phyloP scores from a whole-genome alignment of 2,329 filamentous ascomycete genomes.

The Trichoderma semiorbis region DNA sequence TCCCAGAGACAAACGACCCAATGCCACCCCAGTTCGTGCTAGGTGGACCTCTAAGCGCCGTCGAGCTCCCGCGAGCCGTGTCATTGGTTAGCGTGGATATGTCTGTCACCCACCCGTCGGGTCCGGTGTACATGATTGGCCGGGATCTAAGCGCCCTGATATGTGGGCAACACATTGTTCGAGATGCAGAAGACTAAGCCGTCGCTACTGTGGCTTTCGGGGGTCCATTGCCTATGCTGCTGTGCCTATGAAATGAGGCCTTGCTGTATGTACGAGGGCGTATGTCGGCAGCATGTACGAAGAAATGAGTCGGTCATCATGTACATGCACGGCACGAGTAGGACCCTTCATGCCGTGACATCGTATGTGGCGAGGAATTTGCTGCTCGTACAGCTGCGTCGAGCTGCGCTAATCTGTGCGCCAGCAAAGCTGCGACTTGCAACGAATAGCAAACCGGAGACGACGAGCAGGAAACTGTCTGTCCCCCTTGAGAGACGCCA shows the following conservation, averaged over 20 bases:
- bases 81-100: constrained; percentile 30
- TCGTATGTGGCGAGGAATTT: constrained; percentile 8
- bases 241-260: background rate
- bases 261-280: background rate
- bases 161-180: constrained; percentile 17
- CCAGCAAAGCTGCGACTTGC: background rate
- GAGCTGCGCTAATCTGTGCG: background rate
- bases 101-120: constrained; percentile 32
- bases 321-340: background rate
- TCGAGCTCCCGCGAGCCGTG: constrained; percentile 19
- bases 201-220: constrained; percentile 14
- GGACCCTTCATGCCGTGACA: constrained; percentile 1
- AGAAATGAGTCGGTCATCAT: background rate
- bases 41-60: constrained; percentile 34
- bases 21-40: constrained; percentile 28
- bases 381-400: background rate
- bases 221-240: constrained; percentile 6
- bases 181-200: constrained; percentile 17
- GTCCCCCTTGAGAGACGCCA: background rate
- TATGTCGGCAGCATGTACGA: background rate
- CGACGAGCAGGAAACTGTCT: background rate
- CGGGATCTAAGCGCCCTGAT: constrained; percentile 32
- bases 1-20: constrained; percentile 14
- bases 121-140: constrained; percentile 32
- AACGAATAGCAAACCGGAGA: background rate